Evolutionary conservation across 2,329 filamentous ascomycete species (phyloP), one percentile per base, ranked within the genome.

Genomic region (Hypocrella siamensis): DNA sequence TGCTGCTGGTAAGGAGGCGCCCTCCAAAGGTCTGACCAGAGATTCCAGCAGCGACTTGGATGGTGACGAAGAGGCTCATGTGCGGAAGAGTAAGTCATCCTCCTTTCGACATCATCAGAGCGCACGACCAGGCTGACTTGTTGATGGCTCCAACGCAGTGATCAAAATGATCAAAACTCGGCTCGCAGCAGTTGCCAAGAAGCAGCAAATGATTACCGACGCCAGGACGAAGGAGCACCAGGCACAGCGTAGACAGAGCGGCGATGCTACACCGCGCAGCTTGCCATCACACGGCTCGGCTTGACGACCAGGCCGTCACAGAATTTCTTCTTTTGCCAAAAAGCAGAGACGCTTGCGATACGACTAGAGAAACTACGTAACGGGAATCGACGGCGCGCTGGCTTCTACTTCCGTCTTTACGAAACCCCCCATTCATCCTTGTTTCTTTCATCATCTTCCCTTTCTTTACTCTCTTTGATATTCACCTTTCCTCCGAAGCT

Each of bases 51-150:
- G 53, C 40, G 66, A 63, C 45, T 67, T 57, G 41, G 75, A 81
- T 52, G 61, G 61, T 35, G 79, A 84, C 41, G 80, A 86, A 51
- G 70, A 80, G 46, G 69, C 78, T 45, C 70, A 75, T 32, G 75
- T 86, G 33, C 61, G 77, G 43, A 82, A 77, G 52, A 72, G 80
- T 85, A 63, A 60, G 71, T 51, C 17, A 14, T 15, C 11, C 26
- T 14, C 17, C n/a, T 9, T 11, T 28, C 7, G 21, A 22, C 12
- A 12, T 22, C 7, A 22, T 7, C 7, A 22, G 3, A 27, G 4
- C 25, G 14, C 25, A 9, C 25, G 3, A 27, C 14, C 9, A 8
- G 9, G 21, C 12, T 24, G 21, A 24, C 8, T 8, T 24, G 21
- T 9, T 24, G 10, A 2, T 2, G 9, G 10, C 10, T 22, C 44